phyloP scores from a whole-genome alignment of 2,329 filamentous ascomycete genomes.

The Colletotrichum neosansevieriae region DNA sequence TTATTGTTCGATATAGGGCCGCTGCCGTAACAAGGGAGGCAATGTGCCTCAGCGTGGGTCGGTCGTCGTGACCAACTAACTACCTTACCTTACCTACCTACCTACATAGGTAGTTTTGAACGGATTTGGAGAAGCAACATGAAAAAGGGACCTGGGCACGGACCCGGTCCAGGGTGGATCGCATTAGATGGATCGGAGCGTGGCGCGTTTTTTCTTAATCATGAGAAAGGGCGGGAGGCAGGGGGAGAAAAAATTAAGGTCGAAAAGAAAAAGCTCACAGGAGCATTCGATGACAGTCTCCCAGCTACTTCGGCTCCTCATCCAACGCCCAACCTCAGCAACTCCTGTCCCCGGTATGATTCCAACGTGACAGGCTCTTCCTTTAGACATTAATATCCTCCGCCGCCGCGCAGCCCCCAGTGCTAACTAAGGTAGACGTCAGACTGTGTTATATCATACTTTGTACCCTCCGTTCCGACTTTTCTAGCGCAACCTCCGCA shows the following conservation, averaged over 20 bases:
- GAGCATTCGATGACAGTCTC: constrained; percentile 27
- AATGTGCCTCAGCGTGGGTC: background rate
- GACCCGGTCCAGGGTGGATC: constrained; percentile 17
- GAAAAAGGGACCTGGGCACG: background rate
- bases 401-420: background rate
- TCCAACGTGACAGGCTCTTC: constrained; percentile 5
- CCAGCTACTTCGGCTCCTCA: background rate
- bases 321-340: background rate
- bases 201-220: constrained; percentile 33
- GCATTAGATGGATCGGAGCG: constrained; percentile 18
- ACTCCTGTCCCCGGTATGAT: constrained; percentile 18
- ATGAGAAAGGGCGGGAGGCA: background rate
- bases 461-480: too few species aligned
- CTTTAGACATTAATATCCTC: too few species aligned
- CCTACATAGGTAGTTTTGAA: background rate
- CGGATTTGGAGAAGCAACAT: constrained; percentile 1
- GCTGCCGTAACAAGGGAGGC: too few species aligned
- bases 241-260: too few species aligned
- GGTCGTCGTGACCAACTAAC: background rate
- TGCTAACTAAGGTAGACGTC: background rate
- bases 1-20: too few species aligned
- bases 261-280: constrained; percentile 38
- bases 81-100: too few species aligned
- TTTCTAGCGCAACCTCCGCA: too few species aligned
- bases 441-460: too few species aligned